Evolutionary conservation across 352 stramenopile genomes (phyloP).

Genomic region (Bremia lactucae): DNA sequence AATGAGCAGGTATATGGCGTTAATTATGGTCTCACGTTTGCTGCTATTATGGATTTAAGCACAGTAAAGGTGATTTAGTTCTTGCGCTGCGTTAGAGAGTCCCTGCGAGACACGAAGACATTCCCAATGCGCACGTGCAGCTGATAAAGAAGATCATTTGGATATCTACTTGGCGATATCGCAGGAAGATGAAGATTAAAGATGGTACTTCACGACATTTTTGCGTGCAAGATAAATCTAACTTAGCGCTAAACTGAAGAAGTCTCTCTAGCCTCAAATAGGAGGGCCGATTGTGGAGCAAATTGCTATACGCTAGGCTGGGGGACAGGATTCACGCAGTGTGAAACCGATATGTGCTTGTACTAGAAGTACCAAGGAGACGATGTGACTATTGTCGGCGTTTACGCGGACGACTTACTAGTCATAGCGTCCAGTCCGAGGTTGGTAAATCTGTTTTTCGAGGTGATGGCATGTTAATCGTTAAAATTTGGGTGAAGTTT

Average conservation of each 20-base stretch:
- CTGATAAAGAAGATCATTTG: no score
- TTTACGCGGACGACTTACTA: no score
- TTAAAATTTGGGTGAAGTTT: no score
- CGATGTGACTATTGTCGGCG: not conserved
- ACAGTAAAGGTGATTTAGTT: no score
- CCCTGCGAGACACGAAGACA: not conserved
- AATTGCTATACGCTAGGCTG: no score
- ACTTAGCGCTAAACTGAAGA: not conserved
- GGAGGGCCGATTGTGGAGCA: not conserved
- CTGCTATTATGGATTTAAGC: no score
- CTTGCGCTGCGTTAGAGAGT: not conserved
- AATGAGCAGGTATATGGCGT: no score
- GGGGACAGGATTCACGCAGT: not conserved
- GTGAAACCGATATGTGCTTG: not conserved
- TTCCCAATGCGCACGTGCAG: not conserved
- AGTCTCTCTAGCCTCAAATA: not conserved
- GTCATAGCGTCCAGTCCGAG: no score
- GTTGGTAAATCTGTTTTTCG: no score
- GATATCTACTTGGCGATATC: not conserved
- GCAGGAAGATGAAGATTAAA: no score
- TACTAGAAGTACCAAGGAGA: not conserved
- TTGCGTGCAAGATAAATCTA: not conserved
- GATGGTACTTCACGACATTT: not conserved
- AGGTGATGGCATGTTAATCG: no score
- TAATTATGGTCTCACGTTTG: no score